Evolutionary conservation across 1,284 basidiomycete genomes (phyloP).

Genomic region (Thelephora terrestris): DNA sequence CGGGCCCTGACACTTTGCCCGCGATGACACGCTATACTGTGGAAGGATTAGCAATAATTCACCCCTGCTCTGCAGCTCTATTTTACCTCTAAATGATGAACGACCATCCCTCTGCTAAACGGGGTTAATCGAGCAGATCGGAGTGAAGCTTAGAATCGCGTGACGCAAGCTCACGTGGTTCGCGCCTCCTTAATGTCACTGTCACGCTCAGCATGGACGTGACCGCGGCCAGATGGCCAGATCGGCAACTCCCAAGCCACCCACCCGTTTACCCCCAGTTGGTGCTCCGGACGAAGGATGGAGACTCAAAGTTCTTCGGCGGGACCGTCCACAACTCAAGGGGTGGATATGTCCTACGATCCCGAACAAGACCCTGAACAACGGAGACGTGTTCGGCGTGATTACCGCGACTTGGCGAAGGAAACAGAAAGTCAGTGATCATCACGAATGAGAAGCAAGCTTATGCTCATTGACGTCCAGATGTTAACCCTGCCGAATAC

Average conservation of each 20-base stretch:
- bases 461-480: neutral
- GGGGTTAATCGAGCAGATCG: too few species aligned
- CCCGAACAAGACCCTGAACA: conserved; percentile 72
- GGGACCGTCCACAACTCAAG: conserved; percentile 3
- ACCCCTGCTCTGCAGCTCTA: neutral
- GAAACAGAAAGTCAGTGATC: conserved; percentile 45
- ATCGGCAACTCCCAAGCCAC: too few species aligned
- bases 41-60: too few species aligned
- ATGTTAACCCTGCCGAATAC: conserved; percentile 41
- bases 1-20: conserved; percentile 59
- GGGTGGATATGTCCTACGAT: conserved; percentile 39
- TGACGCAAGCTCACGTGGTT: too few species aligned
- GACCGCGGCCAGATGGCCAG: too few species aligned
- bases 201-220: too few species aligned
- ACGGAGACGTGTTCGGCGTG: conserved; percentile 58
- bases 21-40: conserved; percentile 62
- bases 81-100: neutral
- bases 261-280: too few species aligned
- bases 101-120: neutral
- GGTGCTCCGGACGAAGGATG: too few species aligned
- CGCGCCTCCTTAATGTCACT: too few species aligned
- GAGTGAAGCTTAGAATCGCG: too few species aligned
- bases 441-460: neutral
- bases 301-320: neutral
- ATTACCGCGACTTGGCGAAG: conserved; percentile 58